Base-by-base conservation (phyloP, 2,329 filamentous ascomycete genomes). In the Nectriaceae sp. region DNA sequence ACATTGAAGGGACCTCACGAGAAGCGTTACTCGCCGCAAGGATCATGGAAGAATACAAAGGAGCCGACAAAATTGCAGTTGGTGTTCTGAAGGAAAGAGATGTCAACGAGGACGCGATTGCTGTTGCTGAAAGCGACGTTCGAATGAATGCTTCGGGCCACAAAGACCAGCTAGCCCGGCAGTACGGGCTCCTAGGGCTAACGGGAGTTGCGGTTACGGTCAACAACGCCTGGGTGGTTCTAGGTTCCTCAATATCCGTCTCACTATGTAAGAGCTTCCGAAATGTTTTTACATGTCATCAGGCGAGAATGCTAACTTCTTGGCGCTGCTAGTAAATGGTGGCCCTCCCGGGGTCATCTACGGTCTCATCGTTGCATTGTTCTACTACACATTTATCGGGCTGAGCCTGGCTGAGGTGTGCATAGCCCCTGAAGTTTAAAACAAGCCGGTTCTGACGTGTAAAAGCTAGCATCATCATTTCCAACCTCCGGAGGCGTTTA, bases 151-250 rank as follows among this genome's bases (percentile, higher is more conserved):
- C 51, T 1, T 59, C 55, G 1, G 60, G 58, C 0, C 58, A 63
- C n/a, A 36, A 31, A 1, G 60, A 63, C 11, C 54, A 63, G 19
- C 49, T 62, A 1, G 54, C 40, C 4, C 51, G 60, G 1, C 60
- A 62, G 20, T 62, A 61, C 20, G 60, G 60, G 0, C 55, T 62
- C 0, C 21, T 62, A 1, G 60, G 60, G 0, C 53, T 62, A 0
- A 62, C 60, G 1, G 60, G 60, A 1, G 59, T 61, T 10, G 60
- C 60, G 4, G 59, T 62, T 0, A 62, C 60, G 0, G 60, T 62
- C 24, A 62, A 62, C 29, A 62, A 62, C 39, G 60, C 60, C 0
- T 62, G 60, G 60, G 60, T 62, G 0, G 60, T 63, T 2, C 44
- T 62, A 0, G 58, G 60, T 0, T 62, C 60, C 0, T 62, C 60